These are phyloP conservation scores for Cercospora sojina DNA, from an alignment of 2,329 filamentous ascomycete species.

Conservation along the genomic window DNA sequence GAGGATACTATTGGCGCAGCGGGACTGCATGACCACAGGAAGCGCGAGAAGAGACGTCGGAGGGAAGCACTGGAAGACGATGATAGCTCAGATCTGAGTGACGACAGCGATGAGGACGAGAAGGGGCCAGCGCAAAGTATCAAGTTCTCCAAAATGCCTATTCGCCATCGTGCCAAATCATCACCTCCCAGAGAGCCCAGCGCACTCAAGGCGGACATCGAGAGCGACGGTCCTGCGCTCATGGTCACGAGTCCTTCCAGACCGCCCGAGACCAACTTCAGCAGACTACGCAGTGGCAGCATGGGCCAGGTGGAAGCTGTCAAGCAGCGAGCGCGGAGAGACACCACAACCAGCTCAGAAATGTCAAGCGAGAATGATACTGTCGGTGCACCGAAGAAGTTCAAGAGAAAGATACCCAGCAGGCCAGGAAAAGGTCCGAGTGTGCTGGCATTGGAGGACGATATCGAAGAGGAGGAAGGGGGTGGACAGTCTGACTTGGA, in stretches of 20 bases:
- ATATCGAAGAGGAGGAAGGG: slow-evolving; percentile 47
- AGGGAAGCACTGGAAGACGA: slow-evolving; percentile 79
- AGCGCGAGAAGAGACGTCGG: slow-evolving; percentile 58
- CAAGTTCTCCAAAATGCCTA: slow-evolving; percentile 93
- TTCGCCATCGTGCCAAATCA: slow-evolving; percentile 80
- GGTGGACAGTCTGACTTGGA: slow-evolving; percentile 35
- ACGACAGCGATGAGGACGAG: slow-evolving; percentile 75
- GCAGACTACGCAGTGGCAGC: slow-evolving; percentile 62
- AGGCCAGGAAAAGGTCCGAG: slow-evolving; percentile 55
- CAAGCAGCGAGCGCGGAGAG: slow-evolving; percentile 64
- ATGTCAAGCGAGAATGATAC: slow-evolving; percentile 76
- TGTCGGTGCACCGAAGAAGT: slow-evolving; percentile 55
- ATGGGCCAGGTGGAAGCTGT: slow-evolving; percentile 67
- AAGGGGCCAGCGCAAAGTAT: slow-evolving; percentile 79
- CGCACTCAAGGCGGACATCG: slow-evolving; percentile 20
- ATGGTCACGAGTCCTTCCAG: slow-evolving; percentile 51
- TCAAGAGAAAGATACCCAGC: slow-evolving; percentile 58
- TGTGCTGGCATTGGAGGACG: slow-evolving; percentile 27
- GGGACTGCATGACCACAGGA: slow-evolving; percentile 51
- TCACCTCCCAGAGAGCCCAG: slow-evolving; percentile 57
- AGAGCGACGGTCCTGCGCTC: slow-evolving; percentile 30
- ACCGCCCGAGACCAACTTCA: slow-evolving; percentile 38
- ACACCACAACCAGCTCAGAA: slow-evolving; percentile 79
- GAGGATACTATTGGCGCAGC: slow-evolving; percentile 68
- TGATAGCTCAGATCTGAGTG: slow-evolving; percentile 80